Evolutionary conservation across 768 basidiomycete genomes (phyloP).

Genomic region (Scleroderma bovista): DNA sequence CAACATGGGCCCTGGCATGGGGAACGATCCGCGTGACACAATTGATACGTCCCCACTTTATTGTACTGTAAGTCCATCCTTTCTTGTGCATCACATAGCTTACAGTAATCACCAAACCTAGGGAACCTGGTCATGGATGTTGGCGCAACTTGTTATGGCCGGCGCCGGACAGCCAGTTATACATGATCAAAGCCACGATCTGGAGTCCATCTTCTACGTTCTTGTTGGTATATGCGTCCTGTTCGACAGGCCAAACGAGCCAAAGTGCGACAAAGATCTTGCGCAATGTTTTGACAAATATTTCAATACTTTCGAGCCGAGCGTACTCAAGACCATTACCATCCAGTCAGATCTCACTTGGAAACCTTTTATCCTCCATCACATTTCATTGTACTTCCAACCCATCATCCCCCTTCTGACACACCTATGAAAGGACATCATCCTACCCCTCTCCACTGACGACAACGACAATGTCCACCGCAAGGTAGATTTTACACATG

Average conservation of each 20-base stretch:
- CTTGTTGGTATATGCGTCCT: background rate
- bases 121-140: constrained; percentile 6
- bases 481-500: background rate
- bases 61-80: background rate
- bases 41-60: background rate
- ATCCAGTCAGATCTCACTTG: background rate
- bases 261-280: background rate
- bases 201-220: background rate
- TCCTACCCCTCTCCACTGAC: background rate
- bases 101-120: background rate
- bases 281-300: constrained; percentile 4
- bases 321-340: background rate
- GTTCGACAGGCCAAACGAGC: background rate
- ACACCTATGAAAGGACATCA: background rate
- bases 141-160: constrained; percentile 1
- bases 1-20: too few relatives aligned
- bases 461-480: background rate
- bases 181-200: background rate
- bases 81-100: background rate
- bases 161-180: constrained; percentile 1
- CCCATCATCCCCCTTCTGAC: background rate
- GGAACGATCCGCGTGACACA: too few relatives aligned
- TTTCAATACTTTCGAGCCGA: constrained; percentile 3
- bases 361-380: background rate
- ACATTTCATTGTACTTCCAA: background rate